Base-by-base conservation (phyloP, 2,329 filamentous ascomycete species). In the Daldinia eschscholtzii region DNA sequence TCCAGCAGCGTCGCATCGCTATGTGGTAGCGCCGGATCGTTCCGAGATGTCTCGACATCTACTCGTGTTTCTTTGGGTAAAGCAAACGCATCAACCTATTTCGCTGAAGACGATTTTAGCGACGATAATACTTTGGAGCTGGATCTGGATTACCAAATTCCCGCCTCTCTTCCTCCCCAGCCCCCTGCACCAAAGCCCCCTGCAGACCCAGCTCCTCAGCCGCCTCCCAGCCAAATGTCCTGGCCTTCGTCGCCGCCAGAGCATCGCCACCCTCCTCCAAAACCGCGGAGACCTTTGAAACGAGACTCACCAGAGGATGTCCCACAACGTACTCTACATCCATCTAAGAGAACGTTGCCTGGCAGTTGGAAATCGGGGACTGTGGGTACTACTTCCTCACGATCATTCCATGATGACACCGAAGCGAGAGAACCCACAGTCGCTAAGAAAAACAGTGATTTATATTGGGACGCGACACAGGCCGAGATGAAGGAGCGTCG, bases 81-180 rank as follows among this genome's bases (percentile, higher is more conserved):
- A 57, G 55, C 71, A 9, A 61, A 70, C 4, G 56, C 72, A n/a
- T 67, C 76, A 5, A 86, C 92, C 9, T 88, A 86, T 67, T 92
- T 94, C 70, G 88, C 89, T 67, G 92, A 94, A 70, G 90, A 95
- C 73, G 94, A 97, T 76, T 96, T 97, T 72, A 93, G 93, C 74
- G 92, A 95, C 76, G 94, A 97, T 73, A 86, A 91, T 20, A 88
- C 93, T 62, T 83, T 97, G 26, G 92, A 93, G 68, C 80, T 92
- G 20, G 87, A 94, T 70, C 41, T 70, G 39, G 68, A 68, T n/a
- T 86, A 89, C 58, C 86, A 92, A 65, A 85, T 88, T 65, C 88
- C 90, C 0, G 79, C 83, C 1, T 82, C 86, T 1, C 83, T 88
- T 3, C 84, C 83, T 6, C 63, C 76, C 10, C 39, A 73, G n/a